Base-by-base conservation (phyloP, 2,329 filamentous ascomycete species). In the Chaetomium sp. region DNA sequence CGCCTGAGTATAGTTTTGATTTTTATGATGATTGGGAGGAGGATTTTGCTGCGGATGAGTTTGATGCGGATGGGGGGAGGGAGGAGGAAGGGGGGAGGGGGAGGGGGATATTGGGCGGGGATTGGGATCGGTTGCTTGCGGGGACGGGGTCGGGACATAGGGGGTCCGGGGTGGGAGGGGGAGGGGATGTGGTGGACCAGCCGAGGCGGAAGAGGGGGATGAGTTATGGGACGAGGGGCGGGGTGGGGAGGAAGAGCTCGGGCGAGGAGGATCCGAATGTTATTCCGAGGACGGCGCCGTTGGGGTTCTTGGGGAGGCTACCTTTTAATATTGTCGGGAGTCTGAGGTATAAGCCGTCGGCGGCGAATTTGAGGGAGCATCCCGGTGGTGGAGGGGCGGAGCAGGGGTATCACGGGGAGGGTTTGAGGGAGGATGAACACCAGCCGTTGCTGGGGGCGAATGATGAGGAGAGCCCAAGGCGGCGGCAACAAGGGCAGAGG, bases 21-120 rank as follows among this genome's bases (percentile, higher is more conserved):
- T 98, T 98, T 76, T 98, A 98, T 79, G 94, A 97, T 77, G 94
- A 97, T 77, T 98, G 94, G 94, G 92, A 97, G 67, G 82, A 85
- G 62, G 84, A 86, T 60, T 61, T 80, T 82, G 60, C 77, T 82
- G 60, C 77, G 79, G 72, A 69, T 83, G 87, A 53, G 84, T 87
- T 0, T 76, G 49, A 56, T 45, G 93, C 55, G 78, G 93, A 60
- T 88, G 83, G 61, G 77, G 79, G 19, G 72, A 64, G 12, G 66
- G 70, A 5, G 73, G 71, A 25, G 73, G 75, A 45, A 73, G 74
- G 33, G 83, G 85, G 27, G 31, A 12, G 38, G 47, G 84, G 88
- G 0, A 76, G 94, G 56, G 79, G 93, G 60, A 89, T 84, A 53
- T 78, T 65, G 57, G 70, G 85, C 70, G 93, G 96, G 72, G 93